Base-by-base conservation (phyloP, 2,329 filamentous ascomycete species). In the Cadophora gregata region DNA sequence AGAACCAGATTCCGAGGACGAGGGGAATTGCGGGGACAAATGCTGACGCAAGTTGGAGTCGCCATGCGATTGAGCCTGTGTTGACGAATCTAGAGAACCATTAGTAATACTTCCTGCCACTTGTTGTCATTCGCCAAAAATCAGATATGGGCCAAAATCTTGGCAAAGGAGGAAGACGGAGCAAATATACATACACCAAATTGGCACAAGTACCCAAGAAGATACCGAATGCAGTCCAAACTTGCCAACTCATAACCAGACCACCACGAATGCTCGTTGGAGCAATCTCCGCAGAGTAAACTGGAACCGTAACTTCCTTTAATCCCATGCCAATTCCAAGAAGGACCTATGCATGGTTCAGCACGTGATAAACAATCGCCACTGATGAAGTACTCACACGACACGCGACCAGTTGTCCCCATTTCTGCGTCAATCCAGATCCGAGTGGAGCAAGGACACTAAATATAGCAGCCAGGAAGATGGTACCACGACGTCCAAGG, bases 11-110 rank as follows among this genome's bases (percentile, higher is more conserved):
- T 12, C 80, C 78, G 0, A 87, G 19, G 10, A 88, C 75, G 4
- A 91, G 79, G 8, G 88, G 87, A 1, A 91, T 77, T 0, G 88
- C 87, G 0, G 89, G 88, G 42, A 90, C 84, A 59, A 90, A 87
- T 2, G 89, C 87, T 2, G 88, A 89, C 10, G 83, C 88, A 7
- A 91, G 78, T 73, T 89, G 87, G 27, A 90, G 78, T 47, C 89
- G 81, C 89, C 89, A 91, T 6, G 86, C 81, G 45, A 88, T 85
- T 2, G 74, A 73, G n/a, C 86, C 85, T 0, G 82, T 82, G 59
- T 88, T 81, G 55, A 86, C 87, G 50, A 91, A 86, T 4, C 55
- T 58, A 12, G 31, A 29, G 10, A 6, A 4, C n/a, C 10, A 21
- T 58, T 33, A 58, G 33, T 33, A 36, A 9, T 3, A 9, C 7